Evolutionary conservation across 148 eudicot species (phyloP), one percentile per base, ranked within the genome.

Genomic region (Rheum nobile): DNA sequence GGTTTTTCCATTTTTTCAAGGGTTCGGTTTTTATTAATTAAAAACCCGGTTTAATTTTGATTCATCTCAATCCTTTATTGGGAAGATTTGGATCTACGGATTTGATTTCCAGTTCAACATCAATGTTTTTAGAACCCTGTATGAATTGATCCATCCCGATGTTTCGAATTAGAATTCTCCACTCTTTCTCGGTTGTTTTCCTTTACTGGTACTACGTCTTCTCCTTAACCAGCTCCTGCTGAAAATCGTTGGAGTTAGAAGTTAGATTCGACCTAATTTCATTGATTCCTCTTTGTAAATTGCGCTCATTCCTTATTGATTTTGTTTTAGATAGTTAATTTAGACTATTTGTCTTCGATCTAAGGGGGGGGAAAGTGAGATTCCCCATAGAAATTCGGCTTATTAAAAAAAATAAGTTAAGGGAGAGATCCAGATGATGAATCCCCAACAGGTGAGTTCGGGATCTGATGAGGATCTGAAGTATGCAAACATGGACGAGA

Each of bases 131-230:
- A 6, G 34, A 55, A 70, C 73, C 76, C 72, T 83, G 75, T 63
- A 84, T 85, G 91, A 86, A 79, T 55, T 83, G 31, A 19, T 75
- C 77, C 28, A 80, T 82, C 54, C 83, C 76, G 21, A 83, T 89
- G 88, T 94, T 86, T 73, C 79, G 91, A 61, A 80, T 88, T 39
- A 85, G 95, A 67, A 83, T 94, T 48, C 85, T 91, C 21, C 98
- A 94, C 76, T 94, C 98, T 2, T 91, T 91, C 75, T 94, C 98
- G 4, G 96, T 91, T 73, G 97, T 94, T 6, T 94, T 94, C 81
- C 91, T 94, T 54, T 89, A 94, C 84, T 89, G 95, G 95, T 94
- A 91, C 71, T 89, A 91, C 83, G 88, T 77, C 65, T 82, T 91
- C 74, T 91, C 94, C 81, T 90, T 87, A 88, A 81, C 61, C 78